Evolutionary conservation across 2,329 filamentous ascomycete genomes (phyloP).

Genomic region (Xylaria sp.): DNA sequence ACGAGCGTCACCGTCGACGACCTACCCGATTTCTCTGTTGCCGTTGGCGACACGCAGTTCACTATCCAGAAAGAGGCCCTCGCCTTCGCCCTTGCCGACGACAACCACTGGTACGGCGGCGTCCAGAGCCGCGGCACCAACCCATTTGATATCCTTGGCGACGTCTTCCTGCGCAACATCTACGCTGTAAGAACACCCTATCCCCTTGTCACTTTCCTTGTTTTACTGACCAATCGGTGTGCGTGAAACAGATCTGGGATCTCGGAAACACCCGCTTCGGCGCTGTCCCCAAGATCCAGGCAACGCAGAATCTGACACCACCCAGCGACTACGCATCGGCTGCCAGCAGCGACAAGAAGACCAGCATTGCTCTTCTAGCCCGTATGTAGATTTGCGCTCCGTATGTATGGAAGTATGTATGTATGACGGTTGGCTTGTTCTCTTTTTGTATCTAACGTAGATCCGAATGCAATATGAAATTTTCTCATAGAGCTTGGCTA

Average conservation of each 20-base stretch:
- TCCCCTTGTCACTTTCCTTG: background rate
- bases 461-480: background rate
- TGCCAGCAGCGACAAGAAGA: slow-evolving; percentile 33
- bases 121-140: slow-evolving; percentile 70
- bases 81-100: slow-evolving; percentile 65
- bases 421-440: background rate
- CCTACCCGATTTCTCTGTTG: slow-evolving; percentile 70
- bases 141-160: slow-evolving; percentile 71
- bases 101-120: slow-evolving; percentile 67
- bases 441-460: background rate
- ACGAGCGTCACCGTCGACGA: slow-evolving; percentile 59
- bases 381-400: slow-evolving; percentile 12
- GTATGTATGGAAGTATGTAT: background rate
- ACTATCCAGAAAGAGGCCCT: slow-evolving; percentile 71
- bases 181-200: slow-evolving; percentile 54
- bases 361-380: slow-evolving; percentile 19
- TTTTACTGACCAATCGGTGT: slow-evolving; percentile 16
- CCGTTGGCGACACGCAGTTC: slow-evolving; percentile 69
- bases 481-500: background rate
- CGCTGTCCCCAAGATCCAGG: slow-evolving; percentile 63
- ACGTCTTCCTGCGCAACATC: slow-evolving; percentile 70
- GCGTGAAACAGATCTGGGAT: slow-evolving; percentile 65
- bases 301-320: slow-evolving; percentile 49
- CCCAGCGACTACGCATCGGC: slow-evolving; percentile 17
- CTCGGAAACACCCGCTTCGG: slow-evolving; percentile 69